Evolutionary conservation across 1,284 basidiomycete species (phyloP).

Genomic region (Melanopsichium pennsylvanicum): DNA sequence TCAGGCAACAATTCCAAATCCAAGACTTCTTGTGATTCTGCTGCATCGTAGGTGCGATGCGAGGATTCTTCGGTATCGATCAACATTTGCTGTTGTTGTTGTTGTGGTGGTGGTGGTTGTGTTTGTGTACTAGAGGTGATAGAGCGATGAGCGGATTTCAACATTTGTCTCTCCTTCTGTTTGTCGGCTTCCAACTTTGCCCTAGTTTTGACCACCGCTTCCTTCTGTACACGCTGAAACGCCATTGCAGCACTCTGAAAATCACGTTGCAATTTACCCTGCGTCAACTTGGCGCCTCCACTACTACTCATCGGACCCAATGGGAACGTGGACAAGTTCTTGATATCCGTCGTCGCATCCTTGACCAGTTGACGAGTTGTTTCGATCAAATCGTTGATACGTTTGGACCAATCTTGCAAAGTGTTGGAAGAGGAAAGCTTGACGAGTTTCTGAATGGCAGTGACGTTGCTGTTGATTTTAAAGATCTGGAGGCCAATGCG

Average conservation of each 20-base stretch:
- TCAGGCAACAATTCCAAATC: slow-evolving; percentile 19
- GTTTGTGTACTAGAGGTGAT: too few relatives aligned
- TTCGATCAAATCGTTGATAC: slow-evolving; percentile 79
- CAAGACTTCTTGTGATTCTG: slow-evolving; percentile 14
- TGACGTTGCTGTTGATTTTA: slow-evolving; percentile 97
- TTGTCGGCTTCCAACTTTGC: slow-evolving; percentile 81
- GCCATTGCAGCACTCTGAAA: slow-evolving; percentile 86
- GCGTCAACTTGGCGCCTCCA: slow-evolving; percentile 64
- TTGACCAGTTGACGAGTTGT: slow-evolving; percentile 93
- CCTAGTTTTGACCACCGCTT: slow-evolving; percentile 82
- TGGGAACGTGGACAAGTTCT: slow-evolving; percentile 69
- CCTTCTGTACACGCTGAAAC: slow-evolving; percentile 89
- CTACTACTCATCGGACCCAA: slow-evolving; percentile 15
- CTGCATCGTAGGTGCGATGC: background rate
- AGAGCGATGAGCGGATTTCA: too few relatives aligned
- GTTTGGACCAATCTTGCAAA: slow-evolving; percentile 74
- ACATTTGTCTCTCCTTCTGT: slow-evolving; percentile 80
- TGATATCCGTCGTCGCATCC: slow-evolving; percentile 88
- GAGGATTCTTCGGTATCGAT: slow-evolving; percentile 31
- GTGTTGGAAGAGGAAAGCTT: slow-evolving; percentile 75
- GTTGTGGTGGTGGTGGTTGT: too few relatives aligned
- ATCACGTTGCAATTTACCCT: slow-evolving; percentile 91
- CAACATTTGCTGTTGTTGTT: slow-evolving; percentile 41
- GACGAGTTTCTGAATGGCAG: slow-evolving; percentile 89
- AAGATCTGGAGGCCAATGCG: slow-evolving; percentile 93